Conservation (phyloP, 2,329 filamentous ascomycete genomes). For the Aspergillus clavatus region DNA sequence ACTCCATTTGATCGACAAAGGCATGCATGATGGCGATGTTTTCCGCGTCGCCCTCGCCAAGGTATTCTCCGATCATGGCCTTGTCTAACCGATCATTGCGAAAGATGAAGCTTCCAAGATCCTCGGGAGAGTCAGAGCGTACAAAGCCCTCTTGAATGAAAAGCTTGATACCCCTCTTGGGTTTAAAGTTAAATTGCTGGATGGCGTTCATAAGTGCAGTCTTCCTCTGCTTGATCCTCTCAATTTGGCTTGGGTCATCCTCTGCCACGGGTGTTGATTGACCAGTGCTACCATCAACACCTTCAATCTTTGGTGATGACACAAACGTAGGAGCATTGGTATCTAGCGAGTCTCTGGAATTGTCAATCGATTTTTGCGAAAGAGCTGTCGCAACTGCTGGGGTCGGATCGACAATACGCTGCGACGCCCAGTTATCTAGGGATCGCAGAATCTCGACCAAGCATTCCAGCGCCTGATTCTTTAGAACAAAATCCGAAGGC, state of each 20-base stretch:
- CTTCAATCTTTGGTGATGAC: slow-evolving; percentile 58
- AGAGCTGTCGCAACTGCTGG: slow-evolving; percentile 46
- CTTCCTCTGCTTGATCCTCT: slow-evolving; percentile 90
- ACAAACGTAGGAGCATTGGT: slow-evolving; percentile 48
- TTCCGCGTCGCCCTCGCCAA: slow-evolving; percentile 87
- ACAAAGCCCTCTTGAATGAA: slow-evolving; percentile 86
- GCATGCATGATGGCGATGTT: slow-evolving; percentile 98
- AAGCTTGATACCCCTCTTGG: slow-evolving; percentile 84
- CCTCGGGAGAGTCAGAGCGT: slow-evolving; percentile 66
- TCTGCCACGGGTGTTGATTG: slow-evolving; percentile 67
- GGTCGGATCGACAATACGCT: slow-evolving; percentile 54
- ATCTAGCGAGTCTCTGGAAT: slow-evolving; percentile 71
- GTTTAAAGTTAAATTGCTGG: slow-evolving; percentile 94
- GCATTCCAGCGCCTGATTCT: slow-evolving; percentile 81
- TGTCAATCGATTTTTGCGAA: slow-evolving; percentile 52
- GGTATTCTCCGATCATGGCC: slow-evolving; percentile 83
- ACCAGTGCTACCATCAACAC: slow-evolving; percentile 49
- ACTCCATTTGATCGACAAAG: slow-evolving; percentile 94
- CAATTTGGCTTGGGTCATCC: slow-evolving; percentile 90
- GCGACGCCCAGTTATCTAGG: slow-evolving; percentile 86
- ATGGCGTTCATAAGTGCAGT: slow-evolving; percentile 86
- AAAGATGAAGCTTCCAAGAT: slow-evolving; percentile 79
- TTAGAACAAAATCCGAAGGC: slow-evolving; percentile 85
- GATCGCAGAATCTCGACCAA: slow-evolving; percentile 85
- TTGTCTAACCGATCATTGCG: slow-evolving; percentile 84